Base-by-base conservation (phyloP, 441 rosid genomes). In the Hypseocharis bilobata region DNA sequence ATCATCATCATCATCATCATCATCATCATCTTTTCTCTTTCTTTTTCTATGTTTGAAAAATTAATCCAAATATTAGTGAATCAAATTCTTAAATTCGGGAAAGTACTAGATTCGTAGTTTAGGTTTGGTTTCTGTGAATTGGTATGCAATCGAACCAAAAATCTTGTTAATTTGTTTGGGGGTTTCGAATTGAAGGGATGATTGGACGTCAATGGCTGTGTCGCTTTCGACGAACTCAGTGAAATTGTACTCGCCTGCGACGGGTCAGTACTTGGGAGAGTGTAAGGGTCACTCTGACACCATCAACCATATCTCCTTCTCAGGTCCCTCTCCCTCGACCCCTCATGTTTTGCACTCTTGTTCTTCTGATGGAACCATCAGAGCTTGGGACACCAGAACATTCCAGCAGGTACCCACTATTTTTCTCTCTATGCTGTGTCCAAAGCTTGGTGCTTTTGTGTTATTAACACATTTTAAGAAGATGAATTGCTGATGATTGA, bases 301-400 rank as follows among this genome's bases (percentile, higher is more conserved):
- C 23, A 71, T 93, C 69, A 88, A 91, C 61, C 83, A 83, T 28
- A 80, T 93, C 26, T 79, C 83, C 30, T 93, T 93, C 77, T 84
- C 85, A 3, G 83, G 79, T 4, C 73, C 82, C 0, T 81, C 88
- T 4, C 73, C 82, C 0, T 81, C 88, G 0, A 67, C 81, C 17
- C 94, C 88, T 5, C 85, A 88, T 70, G 69, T 88, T 6, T 68
- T 92, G 73, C 85, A 83, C 67, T 86, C 97, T 16, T 88, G 96
- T 74, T 88, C 96, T 63, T 88, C 91, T 60, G 96, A 91, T 77
- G 91, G 93, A 0, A 84, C 91, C 64, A 66, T 88, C 44, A 74
- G 87, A 74, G 88, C 88, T 71, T 89, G 97, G 98, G 98, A 93
- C 77, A 81, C 88, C n/a, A 73, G 97, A 67, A 81, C 75, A 57